Percentiles rank a stretch among this genome's conserved stretches.
Conservation (phyloP, 192 early-diverging fungal genomes). For the Backusella morwellensis region DNA sequence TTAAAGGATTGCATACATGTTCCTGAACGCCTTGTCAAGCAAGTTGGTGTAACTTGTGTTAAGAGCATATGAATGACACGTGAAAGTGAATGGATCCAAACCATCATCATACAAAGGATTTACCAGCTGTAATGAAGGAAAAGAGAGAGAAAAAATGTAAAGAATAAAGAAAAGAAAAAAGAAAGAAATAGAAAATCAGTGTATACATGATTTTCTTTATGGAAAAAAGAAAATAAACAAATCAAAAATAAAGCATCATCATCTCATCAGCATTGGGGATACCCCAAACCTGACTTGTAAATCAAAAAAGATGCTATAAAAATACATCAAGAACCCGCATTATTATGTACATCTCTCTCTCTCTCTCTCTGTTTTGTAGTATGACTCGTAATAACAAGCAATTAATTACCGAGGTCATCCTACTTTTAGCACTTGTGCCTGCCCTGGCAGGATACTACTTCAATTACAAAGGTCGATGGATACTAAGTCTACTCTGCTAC, state of each 20-base stretch:
- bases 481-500: slow-evolving; percentile 17
- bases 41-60: not conserved
- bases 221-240: not conserved
- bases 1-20: not conserved
- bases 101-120: no score
- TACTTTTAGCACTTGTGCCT: slow-evolving; percentile 2
- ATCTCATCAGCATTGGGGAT: not conserved
- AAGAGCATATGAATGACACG: not conserved
- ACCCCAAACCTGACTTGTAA: not conserved
- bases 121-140: not conserved
- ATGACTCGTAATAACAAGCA: not conserved
- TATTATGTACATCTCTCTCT: not conserved
- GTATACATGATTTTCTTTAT: not conserved
- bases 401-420: not conserved
- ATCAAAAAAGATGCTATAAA: not conserved
- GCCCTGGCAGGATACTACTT: slow-evolving; percentile 11
- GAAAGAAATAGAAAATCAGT: not conserved
- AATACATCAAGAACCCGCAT: not conserved
- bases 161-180: not conserved
- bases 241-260: no score
- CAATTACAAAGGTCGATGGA: slow-evolving; percentile 9
- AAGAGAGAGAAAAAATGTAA: not conserved
- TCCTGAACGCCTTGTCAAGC: not conserved
- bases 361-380: not conserved
- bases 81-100: not conserved